A percentile compares a stretch with the other conserved stretches of the same genome.
Evolutionary conservation across 2,329 filamentous ascomycete species (phyloP).

Genomic region (Cytospora leucostoma): DNA sequence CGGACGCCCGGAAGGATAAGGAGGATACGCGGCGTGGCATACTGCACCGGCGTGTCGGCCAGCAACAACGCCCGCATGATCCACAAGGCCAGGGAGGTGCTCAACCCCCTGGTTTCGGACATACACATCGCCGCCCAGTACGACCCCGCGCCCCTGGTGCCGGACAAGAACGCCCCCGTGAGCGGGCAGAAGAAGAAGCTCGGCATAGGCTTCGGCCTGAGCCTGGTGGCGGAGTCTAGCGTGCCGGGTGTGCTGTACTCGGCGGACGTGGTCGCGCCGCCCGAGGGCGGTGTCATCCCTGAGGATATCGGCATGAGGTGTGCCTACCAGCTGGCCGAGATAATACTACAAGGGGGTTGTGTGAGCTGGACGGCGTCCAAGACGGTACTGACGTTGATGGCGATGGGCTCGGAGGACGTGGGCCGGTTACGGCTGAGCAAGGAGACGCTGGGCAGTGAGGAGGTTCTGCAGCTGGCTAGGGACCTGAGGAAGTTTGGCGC

Average conservation of each 20-base stretch:
- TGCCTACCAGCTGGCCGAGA: constrained; percentile 85
- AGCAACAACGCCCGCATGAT: constrained; percentile 97
- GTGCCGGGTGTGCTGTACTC: constrained; percentile 80
- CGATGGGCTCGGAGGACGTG: constrained; percentile 96
- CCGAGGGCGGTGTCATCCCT: constrained; percentile 77
- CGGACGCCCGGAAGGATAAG: constrained; percentile 82
- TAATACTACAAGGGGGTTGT: constrained; percentile 80
- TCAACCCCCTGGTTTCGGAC: constrained; percentile 84
- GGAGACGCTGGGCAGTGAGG: constrained; percentile 79
- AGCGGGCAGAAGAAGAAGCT: constrained; percentile 59
- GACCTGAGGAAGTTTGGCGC: constrained; percentile 88
- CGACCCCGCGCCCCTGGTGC: constrained; percentile 63
- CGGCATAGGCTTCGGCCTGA: constrained; percentile 89
- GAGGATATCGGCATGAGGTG: constrained; percentile 89
- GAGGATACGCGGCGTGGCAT: constrained; percentile 88
- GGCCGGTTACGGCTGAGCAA: constrained; percentile 80
- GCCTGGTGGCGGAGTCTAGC: constrained; percentile 88
- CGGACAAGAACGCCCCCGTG: constrained; percentile 49
- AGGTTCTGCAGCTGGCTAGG: constrained; percentile 75
- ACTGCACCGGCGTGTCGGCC: constrained; percentile 86
- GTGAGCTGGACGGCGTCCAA: constrained; percentile 70
- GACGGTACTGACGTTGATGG: constrained; percentile 86
- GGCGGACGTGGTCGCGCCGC: constrained; percentile 76
- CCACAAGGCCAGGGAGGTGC: constrained; percentile 79
- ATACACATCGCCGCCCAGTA: constrained; percentile 87